These are phyloP conservation scores for Linderina pennispora DNA, from an alignment of 192 early-diverging fungal genomes.

Conservation along the genomic window DNA sequence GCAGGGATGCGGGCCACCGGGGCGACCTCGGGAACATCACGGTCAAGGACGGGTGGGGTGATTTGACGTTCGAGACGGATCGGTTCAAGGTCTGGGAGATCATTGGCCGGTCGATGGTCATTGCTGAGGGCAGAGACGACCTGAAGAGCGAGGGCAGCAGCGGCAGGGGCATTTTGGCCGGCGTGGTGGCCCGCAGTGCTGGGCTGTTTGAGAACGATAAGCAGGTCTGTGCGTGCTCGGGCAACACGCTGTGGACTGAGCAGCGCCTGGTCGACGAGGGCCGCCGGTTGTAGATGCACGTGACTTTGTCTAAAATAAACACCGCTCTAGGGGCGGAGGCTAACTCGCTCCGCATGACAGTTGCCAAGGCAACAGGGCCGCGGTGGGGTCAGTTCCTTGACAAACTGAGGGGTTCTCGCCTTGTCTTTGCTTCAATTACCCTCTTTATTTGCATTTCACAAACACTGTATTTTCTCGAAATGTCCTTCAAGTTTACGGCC, in stretches of 20 bases:
- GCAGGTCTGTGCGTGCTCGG: slow-evolving; percentile 77
- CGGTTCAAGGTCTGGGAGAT: slow-evolving; percentile 82
- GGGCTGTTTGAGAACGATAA: slow-evolving; percentile 90
- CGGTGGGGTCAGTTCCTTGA: no score
- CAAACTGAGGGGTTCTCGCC: background rate
- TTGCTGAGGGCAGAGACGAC: slow-evolving; percentile 53
- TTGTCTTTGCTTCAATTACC: background rate
- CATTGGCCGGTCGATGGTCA: slow-evolving; percentile 81
- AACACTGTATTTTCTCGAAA: background rate
- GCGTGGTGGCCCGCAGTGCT: slow-evolving; percentile 83
- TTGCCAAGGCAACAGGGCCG: no score
- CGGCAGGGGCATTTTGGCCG: slow-evolving; percentile 63
- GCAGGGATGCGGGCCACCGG: slow-evolving; percentile 23
- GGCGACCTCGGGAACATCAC: slow-evolving; percentile 65
- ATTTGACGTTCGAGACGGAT: slow-evolving; percentile 64
- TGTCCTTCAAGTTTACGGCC: slow-evolving; percentile 33
- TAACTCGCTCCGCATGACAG: no score
- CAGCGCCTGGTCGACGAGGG: slow-evolving; percentile 39
- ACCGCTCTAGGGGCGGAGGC: background rate
- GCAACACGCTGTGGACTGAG: slow-evolving; percentile 88
- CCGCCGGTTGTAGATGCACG: slow-evolving; percentile 13
- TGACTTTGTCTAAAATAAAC: no score
- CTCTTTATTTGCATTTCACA: background rate
- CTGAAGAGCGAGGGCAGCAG: slow-evolving; percentile 38
- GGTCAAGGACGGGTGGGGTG: slow-evolving; percentile 68